Conservation (phyloP, 495 filamentous ascomycete genomes). For the Cercophora scortea region DNA sequence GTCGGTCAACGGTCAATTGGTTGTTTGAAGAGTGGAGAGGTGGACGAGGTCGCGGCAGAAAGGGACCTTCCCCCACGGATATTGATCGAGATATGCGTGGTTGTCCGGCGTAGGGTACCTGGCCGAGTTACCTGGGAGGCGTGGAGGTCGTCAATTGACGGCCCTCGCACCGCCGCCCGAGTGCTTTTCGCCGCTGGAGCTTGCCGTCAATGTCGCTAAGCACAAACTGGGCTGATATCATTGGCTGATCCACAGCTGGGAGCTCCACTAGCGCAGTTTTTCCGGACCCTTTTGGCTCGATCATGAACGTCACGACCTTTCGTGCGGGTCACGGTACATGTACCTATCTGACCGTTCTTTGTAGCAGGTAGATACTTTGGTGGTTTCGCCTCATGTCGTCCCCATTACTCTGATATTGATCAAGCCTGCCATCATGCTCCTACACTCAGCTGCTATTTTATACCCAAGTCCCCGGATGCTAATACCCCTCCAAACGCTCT, state of each 20-base stretch:
- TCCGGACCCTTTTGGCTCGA: not conserved
- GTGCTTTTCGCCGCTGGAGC: slow-evolving; percentile 22
- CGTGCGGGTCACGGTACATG: no score
- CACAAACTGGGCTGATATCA: slow-evolving; percentile 9
- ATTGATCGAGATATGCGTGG: not conserved
- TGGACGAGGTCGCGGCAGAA: slow-evolving; percentile 2
- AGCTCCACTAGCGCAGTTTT: not conserved
- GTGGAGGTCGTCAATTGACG: slow-evolving; percentile 17
- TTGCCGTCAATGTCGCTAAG: slow-evolving; percentile 8
- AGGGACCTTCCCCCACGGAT: slow-evolving; percentile 8
- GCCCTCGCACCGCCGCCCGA: slow-evolving; percentile 3
- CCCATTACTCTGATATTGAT: no score
- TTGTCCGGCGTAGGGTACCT: no score
- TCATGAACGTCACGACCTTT: no score
- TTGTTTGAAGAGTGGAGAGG: slow-evolving; percentile 12
- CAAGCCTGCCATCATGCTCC: no score
- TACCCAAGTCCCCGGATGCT: no score
- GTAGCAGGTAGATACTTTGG: no score
- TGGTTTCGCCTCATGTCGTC: no score
- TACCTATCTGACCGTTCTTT: no score
- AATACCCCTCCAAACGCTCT: no score
- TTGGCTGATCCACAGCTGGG: slow-evolving; percentile 7
- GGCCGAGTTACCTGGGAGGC: no score
- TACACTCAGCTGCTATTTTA: no score
- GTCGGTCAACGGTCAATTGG: not conserved